Percentiles rank a stretch among this genome's conserved stretches.
Evolutionary conservation across 768 basidiomycete species (phyloP).

Genomic region (Russula sp.): DNA sequence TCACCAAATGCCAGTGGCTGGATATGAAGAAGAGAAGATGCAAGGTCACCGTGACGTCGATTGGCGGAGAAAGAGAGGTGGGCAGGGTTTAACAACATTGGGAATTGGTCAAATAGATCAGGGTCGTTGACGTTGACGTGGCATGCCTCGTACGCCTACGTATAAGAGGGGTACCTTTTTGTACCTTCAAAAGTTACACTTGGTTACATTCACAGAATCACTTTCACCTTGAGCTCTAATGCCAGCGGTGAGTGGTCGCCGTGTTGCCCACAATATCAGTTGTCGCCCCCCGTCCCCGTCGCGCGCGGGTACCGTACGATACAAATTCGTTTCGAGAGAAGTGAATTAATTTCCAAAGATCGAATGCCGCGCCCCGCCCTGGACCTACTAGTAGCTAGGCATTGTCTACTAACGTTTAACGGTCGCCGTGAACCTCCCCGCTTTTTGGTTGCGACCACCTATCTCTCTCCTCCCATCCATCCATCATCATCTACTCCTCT

Average conservation of each 20-base stretch:
- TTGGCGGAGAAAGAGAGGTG: background rate
- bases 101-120: background rate
- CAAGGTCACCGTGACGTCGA: background rate
- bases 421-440: background rate
- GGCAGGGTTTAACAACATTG: too few species aligned
- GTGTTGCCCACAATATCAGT: too few species aligned
- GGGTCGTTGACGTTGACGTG: background rate
- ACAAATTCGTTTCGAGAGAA: too few species aligned
- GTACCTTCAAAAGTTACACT: background rate
- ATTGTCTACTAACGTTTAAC: background rate
- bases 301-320: too few species aligned
- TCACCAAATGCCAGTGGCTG: background rate
- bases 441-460: background rate
- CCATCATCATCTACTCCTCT: background rate
- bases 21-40: background rate
- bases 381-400: too few species aligned
- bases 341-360: constrained; percentile 5
- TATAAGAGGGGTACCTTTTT: background rate
- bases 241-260: background rate
- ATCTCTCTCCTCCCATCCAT: background rate
- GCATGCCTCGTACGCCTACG: background rate
- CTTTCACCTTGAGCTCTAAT: background rate
- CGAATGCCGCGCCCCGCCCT: background rate
- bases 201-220: constrained; percentile 19
- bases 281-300: too few species aligned